These are phyloP conservation scores for Oleoguttula mirabilis DNA, from an alignment of 495 filamentous ascomycete species.

Conservation along the genomic window DNA sequence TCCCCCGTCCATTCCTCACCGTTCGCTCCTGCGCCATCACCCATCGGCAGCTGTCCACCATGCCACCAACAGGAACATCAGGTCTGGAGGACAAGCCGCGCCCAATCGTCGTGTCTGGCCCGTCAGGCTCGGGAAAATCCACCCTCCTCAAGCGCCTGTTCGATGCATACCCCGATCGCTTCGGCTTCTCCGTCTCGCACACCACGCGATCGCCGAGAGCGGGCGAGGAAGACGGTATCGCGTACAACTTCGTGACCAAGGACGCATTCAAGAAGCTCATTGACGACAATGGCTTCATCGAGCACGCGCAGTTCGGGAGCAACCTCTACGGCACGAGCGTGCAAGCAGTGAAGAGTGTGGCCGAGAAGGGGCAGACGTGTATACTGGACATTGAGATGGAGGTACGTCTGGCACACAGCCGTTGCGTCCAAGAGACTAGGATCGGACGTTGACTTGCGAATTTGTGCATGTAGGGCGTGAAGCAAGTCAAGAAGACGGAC, in stretches of 20 bases:
- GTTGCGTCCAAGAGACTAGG: no score
- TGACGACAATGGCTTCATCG: constrained; percentile 64
- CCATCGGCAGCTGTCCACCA: not conserved
- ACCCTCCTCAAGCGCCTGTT: constrained; percentile 70
- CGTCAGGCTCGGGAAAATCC: constrained; percentile 76
- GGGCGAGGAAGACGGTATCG: constrained; percentile 61
- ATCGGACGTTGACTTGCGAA: no score
- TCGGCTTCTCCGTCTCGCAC: constrained; percentile 76
- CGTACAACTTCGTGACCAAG: constrained; percentile 70
- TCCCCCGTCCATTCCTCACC: no score
- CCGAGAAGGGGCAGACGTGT: constrained; percentile 51
- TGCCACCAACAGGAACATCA: constrained; percentile 5
- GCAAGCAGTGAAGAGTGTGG: constrained; percentile 61
- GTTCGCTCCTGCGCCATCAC: not conserved
- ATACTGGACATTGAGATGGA: constrained; percentile 93
- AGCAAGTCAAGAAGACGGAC: constrained; percentile 67
- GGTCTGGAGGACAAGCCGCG: constrained; percentile 23
- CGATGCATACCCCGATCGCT: constrained; percentile 54
- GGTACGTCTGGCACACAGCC: no score
- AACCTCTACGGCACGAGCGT: constrained; percentile 82
- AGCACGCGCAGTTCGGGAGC: constrained; percentile 75
- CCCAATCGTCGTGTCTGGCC: constrained; percentile 79
- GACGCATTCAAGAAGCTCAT: constrained; percentile 60
- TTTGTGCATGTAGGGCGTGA: constrained; percentile 55
- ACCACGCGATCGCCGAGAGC: constrained; percentile 68